phyloP scores from a whole-genome alignment of 148 eudicot species.

The Camellia sinensis region DNA sequence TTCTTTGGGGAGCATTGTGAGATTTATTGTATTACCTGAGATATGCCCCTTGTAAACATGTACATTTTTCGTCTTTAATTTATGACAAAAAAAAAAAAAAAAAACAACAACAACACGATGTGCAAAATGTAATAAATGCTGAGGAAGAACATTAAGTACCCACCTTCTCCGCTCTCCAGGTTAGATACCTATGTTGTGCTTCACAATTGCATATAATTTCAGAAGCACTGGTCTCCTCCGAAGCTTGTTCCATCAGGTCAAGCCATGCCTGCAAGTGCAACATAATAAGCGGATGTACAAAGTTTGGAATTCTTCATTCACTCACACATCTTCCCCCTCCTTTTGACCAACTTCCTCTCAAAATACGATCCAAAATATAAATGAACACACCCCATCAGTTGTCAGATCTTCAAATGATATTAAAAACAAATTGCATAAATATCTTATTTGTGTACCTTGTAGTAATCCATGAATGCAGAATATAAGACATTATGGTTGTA shows the following conservation, averaged over 20 bases:
- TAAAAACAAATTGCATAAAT: background rate
- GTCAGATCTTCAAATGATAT: too few species aligned
- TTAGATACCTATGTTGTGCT: slow-evolving; percentile 84
- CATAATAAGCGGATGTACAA: background rate
- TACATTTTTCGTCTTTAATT: too few species aligned
- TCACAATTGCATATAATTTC: slow-evolving; percentile 45
- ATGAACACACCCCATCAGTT: background rate
- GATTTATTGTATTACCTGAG: too few species aligned
- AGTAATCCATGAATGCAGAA: slow-evolving; percentile 82
- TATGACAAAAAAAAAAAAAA: too few species aligned
- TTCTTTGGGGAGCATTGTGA: too few species aligned
- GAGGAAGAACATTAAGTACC: background rate
- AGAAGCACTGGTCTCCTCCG: slow-evolving; percentile 43
- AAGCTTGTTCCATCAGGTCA: slow-evolving; percentile 62
- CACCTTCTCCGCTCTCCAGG: slow-evolving; percentile 95
- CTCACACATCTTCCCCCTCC: background rate
- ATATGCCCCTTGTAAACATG: too few species aligned
- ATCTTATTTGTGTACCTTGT: slow-evolving; percentile 48
- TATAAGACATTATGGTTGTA: slow-evolving; percentile 49
- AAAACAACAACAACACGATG: background rate
- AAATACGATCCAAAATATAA: background rate
- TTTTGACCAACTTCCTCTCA: background rate
- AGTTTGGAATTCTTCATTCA: background rate
- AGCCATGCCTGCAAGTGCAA: slow-evolving; percentile 72
- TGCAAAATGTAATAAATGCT: background rate